Evolutionary conservation across 179 eudicot species (phyloP).

Genomic region (Drosera spatulata): DNA sequence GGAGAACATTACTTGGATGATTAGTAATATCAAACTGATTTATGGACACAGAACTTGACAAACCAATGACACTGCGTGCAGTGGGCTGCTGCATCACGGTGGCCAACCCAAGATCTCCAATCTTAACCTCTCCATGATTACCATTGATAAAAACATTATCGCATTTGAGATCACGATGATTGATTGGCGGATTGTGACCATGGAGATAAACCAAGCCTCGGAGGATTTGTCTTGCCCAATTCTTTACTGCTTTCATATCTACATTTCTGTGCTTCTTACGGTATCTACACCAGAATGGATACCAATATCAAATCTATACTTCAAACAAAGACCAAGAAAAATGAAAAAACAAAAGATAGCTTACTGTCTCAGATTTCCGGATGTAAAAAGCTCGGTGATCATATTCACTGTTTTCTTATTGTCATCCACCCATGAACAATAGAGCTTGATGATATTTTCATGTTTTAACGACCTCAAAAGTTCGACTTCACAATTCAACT

Average conservation of each 20-base stretch:
- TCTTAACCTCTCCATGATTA: slow-evolving; percentile 89
- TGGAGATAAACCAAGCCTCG: slow-evolving; percentile 89
- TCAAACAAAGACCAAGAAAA: not conserved
- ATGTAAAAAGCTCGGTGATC: slow-evolving; percentile 92
- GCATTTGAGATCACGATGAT: slow-evolving; percentile 86
- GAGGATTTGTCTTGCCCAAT: slow-evolving; percentile 86
- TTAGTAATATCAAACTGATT: no score
- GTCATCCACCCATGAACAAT: slow-evolving; percentile 78
- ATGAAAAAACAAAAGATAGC: not conserved
- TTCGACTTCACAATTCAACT: slow-evolving; percentile 87
- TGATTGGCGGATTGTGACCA: slow-evolving; percentile 86
- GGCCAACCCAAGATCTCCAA: slow-evolving; percentile 92
- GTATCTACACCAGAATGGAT: slow-evolving; percentile 26
- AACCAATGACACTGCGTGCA: slow-evolving; percentile 90
- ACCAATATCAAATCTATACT: slow-evolving; percentile 48
- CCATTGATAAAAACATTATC: slow-evolving; percentile 92
- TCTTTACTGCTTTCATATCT: slow-evolving; percentile 82
- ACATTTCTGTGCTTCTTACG: slow-evolving; percentile 89
- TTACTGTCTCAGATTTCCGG: slow-evolving; percentile 87
- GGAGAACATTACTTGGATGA: not conserved
- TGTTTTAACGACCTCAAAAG: slow-evolving; percentile 88
- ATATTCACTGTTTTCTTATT: slow-evolving; percentile 72
- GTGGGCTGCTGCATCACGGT: slow-evolving; percentile 74
- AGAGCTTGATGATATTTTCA: slow-evolving; percentile 88
- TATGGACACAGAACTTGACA: no score